Conservation (phyloP, 768 basidiomycete species). For the Crucibulum laeve region DNA sequence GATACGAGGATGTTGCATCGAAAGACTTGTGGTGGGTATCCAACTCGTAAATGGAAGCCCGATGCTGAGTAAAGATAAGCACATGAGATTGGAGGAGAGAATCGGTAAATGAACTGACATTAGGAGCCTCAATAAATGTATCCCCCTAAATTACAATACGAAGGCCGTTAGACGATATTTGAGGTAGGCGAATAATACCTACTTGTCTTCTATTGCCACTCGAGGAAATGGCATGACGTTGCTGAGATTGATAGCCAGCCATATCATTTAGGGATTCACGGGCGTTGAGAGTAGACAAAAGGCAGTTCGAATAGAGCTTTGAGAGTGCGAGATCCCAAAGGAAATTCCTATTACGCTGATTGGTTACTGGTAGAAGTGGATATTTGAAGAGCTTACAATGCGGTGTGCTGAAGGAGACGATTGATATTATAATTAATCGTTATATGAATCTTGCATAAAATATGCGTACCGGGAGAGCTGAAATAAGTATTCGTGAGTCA, state of each 20-base stretch:
- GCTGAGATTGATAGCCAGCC: conserved; percentile 17
- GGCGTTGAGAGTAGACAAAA: conserved; percentile 45
- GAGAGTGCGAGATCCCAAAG: conserved; percentile 44
- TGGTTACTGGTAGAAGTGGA: not conserved
- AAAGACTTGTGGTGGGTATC: conserved; percentile 20
- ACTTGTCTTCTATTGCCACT: conserved; percentile 13
- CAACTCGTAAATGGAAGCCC: conserved; percentile 24
- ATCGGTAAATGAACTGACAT: not conserved
- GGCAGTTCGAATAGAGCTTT: conserved; percentile 44
- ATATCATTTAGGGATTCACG: conserved; percentile 27
- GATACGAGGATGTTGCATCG: conserved; percentile 7
- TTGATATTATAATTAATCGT: not conserved
- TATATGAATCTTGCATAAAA: not conserved
- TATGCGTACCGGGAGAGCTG: conserved; percentile 30
- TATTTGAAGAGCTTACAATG: conserved; percentile 27
- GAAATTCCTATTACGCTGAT: conserved; percentile 32
- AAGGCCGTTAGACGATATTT: not conserved
- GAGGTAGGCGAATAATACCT: not conserved
- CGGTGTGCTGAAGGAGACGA: conserved; percentile 30
- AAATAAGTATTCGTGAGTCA: not conserved
- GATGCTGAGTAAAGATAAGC: conserved; percentile 8
- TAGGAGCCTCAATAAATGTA: conserved; percentile 1
- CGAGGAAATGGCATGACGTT: conserved; percentile 17
- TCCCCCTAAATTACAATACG: not conserved
- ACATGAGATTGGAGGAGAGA: not conserved